Percentiles rank a stretch among this genome's conserved stretches.
Conservation (phyloP, 1,284 basidiomycete genomes). For the Melampsora americana region DNA sequence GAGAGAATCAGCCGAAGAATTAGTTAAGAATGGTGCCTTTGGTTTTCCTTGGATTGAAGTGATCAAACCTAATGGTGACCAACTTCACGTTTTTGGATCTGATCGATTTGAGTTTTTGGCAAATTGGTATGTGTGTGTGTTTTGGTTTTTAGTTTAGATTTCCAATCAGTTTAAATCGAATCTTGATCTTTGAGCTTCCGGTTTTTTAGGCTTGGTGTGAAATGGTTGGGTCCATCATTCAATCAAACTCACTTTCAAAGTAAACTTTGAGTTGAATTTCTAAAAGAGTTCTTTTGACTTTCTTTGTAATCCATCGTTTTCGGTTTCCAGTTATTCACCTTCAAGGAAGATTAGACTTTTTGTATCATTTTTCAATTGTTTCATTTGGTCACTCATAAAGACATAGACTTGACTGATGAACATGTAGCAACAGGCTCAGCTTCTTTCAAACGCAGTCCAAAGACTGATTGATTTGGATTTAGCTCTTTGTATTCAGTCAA, state of each 20-base stretch:
- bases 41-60: slow-evolving; percentile 33
- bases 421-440: too few species aligned
- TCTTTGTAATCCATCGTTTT: too few species aligned
- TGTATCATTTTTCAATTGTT: too few species aligned
- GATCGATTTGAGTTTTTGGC: slow-evolving; percentile 42
- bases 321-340: too few species aligned
- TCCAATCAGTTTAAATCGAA: too few species aligned
- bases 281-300: too few species aligned
- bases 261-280: neutral
- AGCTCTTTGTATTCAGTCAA: too few species aligned
- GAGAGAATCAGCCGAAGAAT: slow-evolving; percentile 1
- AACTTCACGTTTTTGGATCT: slow-evolving; percentile 28
- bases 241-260: neutral
- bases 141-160: too few species aligned
- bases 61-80: neutral
- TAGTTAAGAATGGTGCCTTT: slow-evolving; percentile 32
- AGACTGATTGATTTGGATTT: too few species aligned
- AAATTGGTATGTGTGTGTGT: slow-evolving; percentile 9
- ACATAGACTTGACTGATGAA: neutral
- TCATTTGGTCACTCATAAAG: neutral
- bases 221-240: neutral
- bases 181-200: too few species aligned
- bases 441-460: too few species aligned
- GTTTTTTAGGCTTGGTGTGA: neutral
- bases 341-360: neutral